A percentile compares a stretch with the other conserved stretches of the same genome.
phyloP scores from a whole-genome alignment of 805 yeast species.

The Candida michaelii region DNA sequence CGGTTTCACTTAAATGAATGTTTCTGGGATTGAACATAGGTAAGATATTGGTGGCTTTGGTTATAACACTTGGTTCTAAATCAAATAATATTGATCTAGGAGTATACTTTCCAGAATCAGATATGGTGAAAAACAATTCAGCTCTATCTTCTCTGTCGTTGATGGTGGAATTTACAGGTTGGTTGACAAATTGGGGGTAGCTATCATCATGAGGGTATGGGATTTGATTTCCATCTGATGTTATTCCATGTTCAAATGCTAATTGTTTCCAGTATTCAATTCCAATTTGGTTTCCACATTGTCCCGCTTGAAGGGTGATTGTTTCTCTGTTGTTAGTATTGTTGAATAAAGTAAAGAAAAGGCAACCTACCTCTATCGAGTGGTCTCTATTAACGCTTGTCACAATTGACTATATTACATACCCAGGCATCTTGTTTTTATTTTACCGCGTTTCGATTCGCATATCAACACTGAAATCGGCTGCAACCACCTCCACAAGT shows the following conservation, averaged over 20 bases:
- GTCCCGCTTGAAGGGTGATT: slow-evolving; percentile 76
- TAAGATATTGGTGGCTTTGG: slow-evolving; percentile 52
- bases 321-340: slow-evolving; percentile 52
- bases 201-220: slow-evolving; percentile 27
- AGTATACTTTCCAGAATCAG: slow-evolving; percentile 74
- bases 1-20: slow-evolving; percentile 73
- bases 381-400: too few species aligned
- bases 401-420: too few species aligned
- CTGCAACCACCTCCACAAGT: too few species aligned
- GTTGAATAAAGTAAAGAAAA: background rate
- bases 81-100: slow-evolving; percentile 88
- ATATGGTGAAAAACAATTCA: slow-evolving; percentile 76
- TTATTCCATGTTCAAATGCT: slow-evolving; percentile 82
- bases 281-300: slow-evolving; percentile 97
- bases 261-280: slow-evolving; percentile 89
- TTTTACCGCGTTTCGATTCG: slow-evolving; percentile 10
- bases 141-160: slow-evolving; percentile 60
- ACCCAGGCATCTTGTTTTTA: slow-evolving; percentile 22
- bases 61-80: slow-evolving; percentile 85
- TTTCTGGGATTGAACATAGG: slow-evolving; percentile 83
- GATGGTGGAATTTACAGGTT: slow-evolving; percentile 11
- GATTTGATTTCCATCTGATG: slow-evolving; percentile 56
- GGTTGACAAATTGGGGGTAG: slow-evolving; percentile 18
- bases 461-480: too few species aligned
- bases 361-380: too few species aligned